A percentile compares a stretch with the other conserved stretches of the same genome.
Conservation (phyloP, 2,329 filamentous ascomycete species). For the Knufia petricola region DNA sequence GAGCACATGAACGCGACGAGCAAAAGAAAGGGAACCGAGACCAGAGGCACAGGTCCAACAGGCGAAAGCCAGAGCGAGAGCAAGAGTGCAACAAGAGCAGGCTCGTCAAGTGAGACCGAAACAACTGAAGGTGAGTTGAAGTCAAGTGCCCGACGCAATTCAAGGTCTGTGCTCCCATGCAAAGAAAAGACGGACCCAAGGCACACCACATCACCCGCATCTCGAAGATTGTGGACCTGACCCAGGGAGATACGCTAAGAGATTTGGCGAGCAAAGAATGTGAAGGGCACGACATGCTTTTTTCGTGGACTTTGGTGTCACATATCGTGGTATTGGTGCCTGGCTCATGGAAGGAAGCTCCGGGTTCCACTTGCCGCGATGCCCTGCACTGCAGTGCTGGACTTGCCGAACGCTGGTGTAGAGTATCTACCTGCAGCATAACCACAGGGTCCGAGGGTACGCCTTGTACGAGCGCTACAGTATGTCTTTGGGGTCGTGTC, state of each 20-base stretch:
- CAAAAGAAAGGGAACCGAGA: not conserved
- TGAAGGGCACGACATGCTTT: too few species aligned
- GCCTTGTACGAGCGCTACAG: too few species aligned
- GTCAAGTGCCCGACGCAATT: not conserved
- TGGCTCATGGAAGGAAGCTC: not conserved
- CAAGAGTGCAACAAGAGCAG: not conserved
- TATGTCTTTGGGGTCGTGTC: too few species aligned
- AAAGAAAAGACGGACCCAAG: too few species aligned
- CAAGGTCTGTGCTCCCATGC: not conserved
- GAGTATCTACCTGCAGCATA: too few species aligned
- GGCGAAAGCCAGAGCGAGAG: not conserved
- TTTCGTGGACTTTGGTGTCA: not conserved
- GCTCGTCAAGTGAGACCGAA: not conserved
- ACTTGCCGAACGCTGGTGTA: not conserved
- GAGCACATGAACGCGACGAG: not conserved
- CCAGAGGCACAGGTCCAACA: not conserved
- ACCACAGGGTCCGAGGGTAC: too few species aligned
- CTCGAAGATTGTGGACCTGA: not conserved
- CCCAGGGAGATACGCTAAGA: not conserved
- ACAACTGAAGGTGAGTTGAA: not conserved
- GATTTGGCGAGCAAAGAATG: not conserved
- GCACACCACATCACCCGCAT: not conserved
- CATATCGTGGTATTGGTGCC: not conserved
- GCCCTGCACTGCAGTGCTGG: not conserved
- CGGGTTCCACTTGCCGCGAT: not conserved